Evolutionary conservation across 257 asterid genomes (phyloP), one percentile per base, ranked within the genome.

Genomic region (Solanum megistacrolobum): DNA sequence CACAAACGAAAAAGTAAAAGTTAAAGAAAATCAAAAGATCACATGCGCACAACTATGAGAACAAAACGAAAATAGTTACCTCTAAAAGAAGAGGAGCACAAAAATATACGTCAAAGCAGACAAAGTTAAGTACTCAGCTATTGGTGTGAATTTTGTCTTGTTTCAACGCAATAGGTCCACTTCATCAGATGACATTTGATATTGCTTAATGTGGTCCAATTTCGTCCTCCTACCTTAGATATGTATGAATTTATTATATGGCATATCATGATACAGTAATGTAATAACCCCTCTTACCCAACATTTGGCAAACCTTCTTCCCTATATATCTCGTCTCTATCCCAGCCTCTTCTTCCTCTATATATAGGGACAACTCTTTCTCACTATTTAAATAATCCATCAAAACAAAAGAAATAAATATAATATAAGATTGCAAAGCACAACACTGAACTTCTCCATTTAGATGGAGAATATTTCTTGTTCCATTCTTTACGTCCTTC

Each of bases 401-500:
- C 32, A 25, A 27, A 60, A n/a, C 71, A 38, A 83, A 35, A 38
- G 31, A 72, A 16, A 31, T 23, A 34, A 13, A 66, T 52, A 35
- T 31, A n/a, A 27, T 84, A 89, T 82, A 20, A 14, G 7, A 83
- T 62, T 62, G 83, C 36, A 23, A 16, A 48, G 68, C 36, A 55
- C 72, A 27, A 21, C 3, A 46, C 60, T 10, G 23, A 27, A 66
- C 72, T 41, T 58, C 82, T 78, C 9, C 48, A 25, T 62, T 35
- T 66, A 13, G 86, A 90, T 90, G 92, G 92, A 87, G 65, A 68
- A 79, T 79, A 79, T 84, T 78, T 38, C 66, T 58, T 76, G 89
- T 21, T 86, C 86, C 36, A 52, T 87, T 39, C 36, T 88, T 60
- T 88, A 93, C 87, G 65, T 93, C 90, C 89, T 95, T 88, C 87